phyloP scores from a whole-genome alignment of 768 basidiomycete genomes.

The Gyrodon lividus region DNA sequence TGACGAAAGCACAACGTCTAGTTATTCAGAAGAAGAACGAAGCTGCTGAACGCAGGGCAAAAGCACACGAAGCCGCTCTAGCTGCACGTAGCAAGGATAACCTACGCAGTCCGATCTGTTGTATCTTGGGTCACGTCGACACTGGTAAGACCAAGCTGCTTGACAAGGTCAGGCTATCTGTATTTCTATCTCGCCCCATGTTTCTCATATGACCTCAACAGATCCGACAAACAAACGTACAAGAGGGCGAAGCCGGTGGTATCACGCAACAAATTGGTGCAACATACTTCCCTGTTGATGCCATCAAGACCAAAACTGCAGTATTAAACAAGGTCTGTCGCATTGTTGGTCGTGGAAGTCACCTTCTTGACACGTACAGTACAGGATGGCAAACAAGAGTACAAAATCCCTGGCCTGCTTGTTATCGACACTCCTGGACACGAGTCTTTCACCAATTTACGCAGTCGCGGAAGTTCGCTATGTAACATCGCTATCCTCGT shows the following conservation, averaged over 20 bases:
- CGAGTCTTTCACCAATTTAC: conserved; percentile 97
- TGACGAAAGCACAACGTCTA: conserved; percentile 65
- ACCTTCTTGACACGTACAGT: conserved; percentile 8
- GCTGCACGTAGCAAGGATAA: conserved; percentile 87
- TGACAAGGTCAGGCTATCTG: conserved; percentile 70
- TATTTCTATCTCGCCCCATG: not conserved
- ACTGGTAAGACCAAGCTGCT: conserved; percentile 98
- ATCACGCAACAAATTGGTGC: conserved; percentile 99
- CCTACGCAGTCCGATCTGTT: conserved; percentile 94
- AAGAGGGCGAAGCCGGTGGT: conserved; percentile 99
- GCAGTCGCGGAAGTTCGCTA: conserved; percentile 91
- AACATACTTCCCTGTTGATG: conserved; percentile 96
- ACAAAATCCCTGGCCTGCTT: conserved; percentile 95
- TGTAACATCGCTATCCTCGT: conserved; percentile 99
- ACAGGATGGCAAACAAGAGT: conserved; percentile 80
- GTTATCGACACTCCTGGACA: conserved; percentile 98
- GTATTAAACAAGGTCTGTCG: conserved; percentile 81
- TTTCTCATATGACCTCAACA: conserved; percentile 30
- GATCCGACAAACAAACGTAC: conserved; percentile 99
- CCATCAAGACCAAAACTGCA: conserved; percentile 88
- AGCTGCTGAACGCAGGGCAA: conserved; percentile 75
- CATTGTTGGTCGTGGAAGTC: not conserved
- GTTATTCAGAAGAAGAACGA: conserved; percentile 75
- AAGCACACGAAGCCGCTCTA: conserved; percentile 81
- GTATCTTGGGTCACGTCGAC: conserved; percentile 99